Evolutionary conservation across 768 basidiomycete genomes (phyloP).

Genomic region (Tephrocybe sp.): DNA sequence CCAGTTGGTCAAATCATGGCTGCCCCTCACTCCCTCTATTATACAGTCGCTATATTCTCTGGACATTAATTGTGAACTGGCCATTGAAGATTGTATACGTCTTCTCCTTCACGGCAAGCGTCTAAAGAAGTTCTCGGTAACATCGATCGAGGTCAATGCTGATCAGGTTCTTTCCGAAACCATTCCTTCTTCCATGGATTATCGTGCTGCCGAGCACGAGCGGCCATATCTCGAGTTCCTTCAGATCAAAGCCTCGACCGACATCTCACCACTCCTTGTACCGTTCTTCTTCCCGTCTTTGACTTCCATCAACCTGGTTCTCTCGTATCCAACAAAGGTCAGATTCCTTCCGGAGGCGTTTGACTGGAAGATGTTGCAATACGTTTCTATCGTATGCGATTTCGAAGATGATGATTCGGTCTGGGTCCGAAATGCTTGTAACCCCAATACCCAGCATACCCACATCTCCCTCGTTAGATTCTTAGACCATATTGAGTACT

Average conservation of each 20-base stretch:
- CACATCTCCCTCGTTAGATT: neutral
- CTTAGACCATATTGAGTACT: neutral
- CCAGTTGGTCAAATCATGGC: constrained; percentile 1
- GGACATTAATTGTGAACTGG: constrained; percentile 1
- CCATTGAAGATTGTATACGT: neutral
- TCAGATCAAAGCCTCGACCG: neutral
- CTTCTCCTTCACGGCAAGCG: constrained; percentile 6
- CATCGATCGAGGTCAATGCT: neutral
- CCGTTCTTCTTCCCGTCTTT: constrained; percentile 8
- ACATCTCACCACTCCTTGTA: neutral
- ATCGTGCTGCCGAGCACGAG: constrained; percentile 1
- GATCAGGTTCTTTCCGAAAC: neutral
- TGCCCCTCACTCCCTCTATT: constrained; percentile 3
- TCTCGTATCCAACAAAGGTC: neutral
- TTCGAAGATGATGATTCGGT: constrained; percentile 1
- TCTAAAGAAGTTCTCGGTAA: neutral
- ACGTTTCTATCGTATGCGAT: neutral
- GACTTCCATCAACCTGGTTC: neutral
- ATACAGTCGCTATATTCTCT: constrained; percentile 3
- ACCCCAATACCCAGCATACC: neutral
- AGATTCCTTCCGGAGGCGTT: neutral
- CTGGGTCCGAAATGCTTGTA: neutral
- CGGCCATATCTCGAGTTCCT: constrained; percentile 4
- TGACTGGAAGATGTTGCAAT: constrained; percentile 1
- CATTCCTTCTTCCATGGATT: neutral